A percentile compares a stretch with the other conserved stretches of the same genome.
These are phyloP conservation scores for Opeltia flavorubescens DNA, from an alignment of 495 filamentous ascomycete species.

Conservation along the genomic window DNA sequence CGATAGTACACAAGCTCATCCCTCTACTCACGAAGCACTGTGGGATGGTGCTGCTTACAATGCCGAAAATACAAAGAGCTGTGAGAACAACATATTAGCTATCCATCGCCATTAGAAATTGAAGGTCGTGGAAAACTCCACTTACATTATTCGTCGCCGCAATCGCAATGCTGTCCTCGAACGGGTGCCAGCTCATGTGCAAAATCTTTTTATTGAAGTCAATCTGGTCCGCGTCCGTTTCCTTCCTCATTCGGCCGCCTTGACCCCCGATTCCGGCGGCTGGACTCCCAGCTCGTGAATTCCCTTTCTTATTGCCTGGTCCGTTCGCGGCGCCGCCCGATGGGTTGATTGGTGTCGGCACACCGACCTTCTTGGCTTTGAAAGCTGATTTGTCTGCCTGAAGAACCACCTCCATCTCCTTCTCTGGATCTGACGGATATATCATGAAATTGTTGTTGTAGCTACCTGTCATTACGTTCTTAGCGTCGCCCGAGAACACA, in stretches of 20 bases:
- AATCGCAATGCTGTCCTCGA: conserved; percentile 98
- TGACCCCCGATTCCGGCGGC: conserved; percentile 61
- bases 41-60: conserved; percentile 41
- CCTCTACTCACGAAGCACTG: not conserved
- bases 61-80: conserved; percentile 98
- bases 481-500: conserved; percentile 93
- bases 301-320: conserved; percentile 65
- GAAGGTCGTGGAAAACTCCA: too few species aligned
- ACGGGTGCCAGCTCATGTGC: conserved; percentile 99
- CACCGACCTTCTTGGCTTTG: conserved; percentile 98
- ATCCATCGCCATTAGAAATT: too few species aligned
- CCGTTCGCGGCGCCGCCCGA: conserved; percentile 53
- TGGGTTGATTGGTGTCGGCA: conserved; percentile 90
- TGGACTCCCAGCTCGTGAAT: conserved; percentile 77
- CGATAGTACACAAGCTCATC: not conserved
- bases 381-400: conserved; percentile 98
- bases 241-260: conserved; percentile 91
- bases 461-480: conserved; percentile 98
- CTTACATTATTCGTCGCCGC: conserved; percentile 98
- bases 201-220: conserved; percentile 99
- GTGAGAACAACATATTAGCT: conserved; percentile 14
- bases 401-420: conserved; percentile 92
- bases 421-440: conserved; percentile 87
- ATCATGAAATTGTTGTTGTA: conserved; percentile 99
- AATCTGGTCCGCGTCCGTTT: conserved; percentile 98